Evolutionary conservation across 208 protist genomes (phyloP).

Genomic region (Trypanosoma lewisi): DNA sequence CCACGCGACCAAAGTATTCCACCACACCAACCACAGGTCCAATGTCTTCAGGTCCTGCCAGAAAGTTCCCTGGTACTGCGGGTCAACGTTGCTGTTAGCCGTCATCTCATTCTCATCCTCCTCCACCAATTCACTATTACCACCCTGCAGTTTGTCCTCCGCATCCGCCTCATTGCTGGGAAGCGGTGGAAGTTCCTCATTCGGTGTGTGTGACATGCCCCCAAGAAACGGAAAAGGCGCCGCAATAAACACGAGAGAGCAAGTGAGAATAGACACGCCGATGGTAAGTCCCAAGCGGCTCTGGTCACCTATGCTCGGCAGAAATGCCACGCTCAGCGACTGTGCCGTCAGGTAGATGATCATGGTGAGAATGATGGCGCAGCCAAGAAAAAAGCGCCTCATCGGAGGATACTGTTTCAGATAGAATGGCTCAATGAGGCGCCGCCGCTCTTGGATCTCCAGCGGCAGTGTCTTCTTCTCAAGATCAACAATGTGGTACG

Average conservation of each 20-base stretch:
- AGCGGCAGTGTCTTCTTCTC: slow-evolving; percentile 9
- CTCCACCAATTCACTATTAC: not conserved
- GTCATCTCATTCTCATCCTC: slow-evolving; percentile 5
- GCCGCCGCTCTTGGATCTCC: slow-evolving; percentile 9
- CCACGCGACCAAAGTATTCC: slow-evolving; percentile 11
- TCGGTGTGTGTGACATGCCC: slow-evolving; percentile 1
- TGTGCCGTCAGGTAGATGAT: slow-evolving; percentile 45
- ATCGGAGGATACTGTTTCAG: slow-evolving; percentile 45
- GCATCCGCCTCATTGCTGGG: not conserved
- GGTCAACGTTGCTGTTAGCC: not conserved
- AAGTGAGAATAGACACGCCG: slow-evolving; percentile 32
- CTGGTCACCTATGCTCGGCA: slow-evolving; percentile 22
- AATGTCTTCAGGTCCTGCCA: slow-evolving; percentile 32
- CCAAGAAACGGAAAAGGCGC: slow-evolving; percentile 19
- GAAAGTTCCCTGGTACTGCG: slow-evolving; percentile 20
- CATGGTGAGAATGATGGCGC: slow-evolving; percentile 30
- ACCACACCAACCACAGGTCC: slow-evolving; percentile 32
- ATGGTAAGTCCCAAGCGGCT: slow-evolving; percentile 42
- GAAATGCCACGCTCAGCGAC: slow-evolving; percentile 48
- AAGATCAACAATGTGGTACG: slow-evolving; percentile 12
- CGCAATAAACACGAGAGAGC: slow-evolving; percentile 17
- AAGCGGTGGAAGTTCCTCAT: slow-evolving; percentile 13
- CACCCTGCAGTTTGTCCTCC: not conserved
- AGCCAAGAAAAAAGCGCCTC: slow-evolving; percentile 44
- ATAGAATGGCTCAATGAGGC: slow-evolving; percentile 43